Evolutionary conservation across 768 basidiomycete genomes (phyloP).

Genomic region (Ramaria sp.): DNA sequence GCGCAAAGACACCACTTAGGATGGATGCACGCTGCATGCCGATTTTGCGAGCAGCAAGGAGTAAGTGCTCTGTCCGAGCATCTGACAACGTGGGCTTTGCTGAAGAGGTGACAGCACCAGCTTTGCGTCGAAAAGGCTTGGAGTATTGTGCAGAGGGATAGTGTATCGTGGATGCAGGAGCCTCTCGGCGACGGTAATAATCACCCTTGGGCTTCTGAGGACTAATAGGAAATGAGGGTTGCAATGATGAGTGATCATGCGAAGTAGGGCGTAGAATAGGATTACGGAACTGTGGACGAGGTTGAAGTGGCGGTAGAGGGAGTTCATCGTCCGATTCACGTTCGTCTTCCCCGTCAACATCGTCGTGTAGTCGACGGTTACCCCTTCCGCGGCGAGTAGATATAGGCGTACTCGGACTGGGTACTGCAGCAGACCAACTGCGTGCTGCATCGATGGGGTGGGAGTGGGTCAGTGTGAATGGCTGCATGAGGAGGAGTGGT

Average conservation of each 20-base stretch:
- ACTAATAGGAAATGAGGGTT: conserved; percentile 12
- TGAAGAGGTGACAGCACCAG: not conserved
- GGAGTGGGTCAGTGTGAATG: conserved; percentile 20
- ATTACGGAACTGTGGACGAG: conserved; percentile 6
- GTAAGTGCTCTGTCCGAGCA: conserved; percentile 58
- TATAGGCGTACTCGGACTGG: not conserved
- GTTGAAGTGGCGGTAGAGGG: conserved; percentile 6
- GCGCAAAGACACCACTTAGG: conserved; percentile 35
- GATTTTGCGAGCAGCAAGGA: conserved; percentile 60
- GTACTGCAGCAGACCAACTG: not conserved
- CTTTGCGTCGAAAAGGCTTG: conserved; percentile 1
- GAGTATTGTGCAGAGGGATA: not conserved
- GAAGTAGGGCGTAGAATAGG: conserved; percentile 9
- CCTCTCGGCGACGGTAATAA: conserved; percentile 7
- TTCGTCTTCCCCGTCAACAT: conserved; percentile 14
- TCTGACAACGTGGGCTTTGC: conserved; percentile 27
- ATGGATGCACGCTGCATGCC: conserved; percentile 49
- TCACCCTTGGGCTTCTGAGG: conserved; percentile 1
- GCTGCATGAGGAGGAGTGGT: conserved; percentile 59
- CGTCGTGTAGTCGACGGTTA: conserved; percentile 14
- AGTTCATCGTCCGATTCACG: conserved; percentile 19
- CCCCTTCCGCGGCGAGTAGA: not conserved
- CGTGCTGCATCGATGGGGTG: conserved; percentile 13
- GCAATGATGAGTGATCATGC: conserved; percentile 17
- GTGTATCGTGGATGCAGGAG: not conserved